Percentiles rank a stretch among this genome's conserved stretches.
Conservation (phyloP, 73 alveolate species). For the Urostyla sp. region DNA sequence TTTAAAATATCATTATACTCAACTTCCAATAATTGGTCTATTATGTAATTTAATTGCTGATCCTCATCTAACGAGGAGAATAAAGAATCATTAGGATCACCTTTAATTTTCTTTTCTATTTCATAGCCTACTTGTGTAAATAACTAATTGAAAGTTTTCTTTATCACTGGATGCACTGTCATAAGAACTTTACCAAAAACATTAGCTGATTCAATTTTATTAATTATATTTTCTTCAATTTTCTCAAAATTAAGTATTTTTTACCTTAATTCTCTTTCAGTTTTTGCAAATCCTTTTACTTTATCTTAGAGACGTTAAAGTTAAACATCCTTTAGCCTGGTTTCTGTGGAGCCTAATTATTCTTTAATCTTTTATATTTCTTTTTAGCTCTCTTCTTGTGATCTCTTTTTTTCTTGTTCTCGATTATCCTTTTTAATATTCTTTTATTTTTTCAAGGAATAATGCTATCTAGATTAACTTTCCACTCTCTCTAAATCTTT, state of each 20-base stretch:
- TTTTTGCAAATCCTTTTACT: constrained; percentile 55
- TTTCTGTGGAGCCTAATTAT: constrained; percentile 36
- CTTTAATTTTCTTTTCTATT: no score
- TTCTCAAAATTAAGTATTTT: constrained; percentile 19
- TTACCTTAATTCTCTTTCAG: constrained; percentile 33
- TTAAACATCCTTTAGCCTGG: constrained; percentile 44
- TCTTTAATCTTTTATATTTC: constrained; percentile 43
- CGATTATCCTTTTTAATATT: not conserved
- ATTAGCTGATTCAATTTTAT: constrained; percentile 22
- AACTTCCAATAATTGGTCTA: no score
- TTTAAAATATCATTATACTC: no score
- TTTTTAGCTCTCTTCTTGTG: not conserved
- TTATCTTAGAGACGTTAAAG: constrained; percentile 29
- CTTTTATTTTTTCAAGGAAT: not conserved
- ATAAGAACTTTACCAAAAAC: constrained; percentile 42
- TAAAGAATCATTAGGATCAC: no score
- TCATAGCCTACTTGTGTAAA: not conserved
- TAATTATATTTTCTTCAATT: constrained; percentile 15
- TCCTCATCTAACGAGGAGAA: no score
- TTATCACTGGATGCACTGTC: not conserved
- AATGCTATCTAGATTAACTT: not conserved
- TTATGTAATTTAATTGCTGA: no score
- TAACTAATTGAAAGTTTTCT: not conserved
- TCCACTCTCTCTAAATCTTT: constrained; percentile 1
- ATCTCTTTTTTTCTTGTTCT: not conserved